A percentile compares a stretch with the other conserved stretches of the same genome.
Conservation (phyloP, 2,329 filamentous ascomycete species). For the Dactylellina leptospora region DNA sequence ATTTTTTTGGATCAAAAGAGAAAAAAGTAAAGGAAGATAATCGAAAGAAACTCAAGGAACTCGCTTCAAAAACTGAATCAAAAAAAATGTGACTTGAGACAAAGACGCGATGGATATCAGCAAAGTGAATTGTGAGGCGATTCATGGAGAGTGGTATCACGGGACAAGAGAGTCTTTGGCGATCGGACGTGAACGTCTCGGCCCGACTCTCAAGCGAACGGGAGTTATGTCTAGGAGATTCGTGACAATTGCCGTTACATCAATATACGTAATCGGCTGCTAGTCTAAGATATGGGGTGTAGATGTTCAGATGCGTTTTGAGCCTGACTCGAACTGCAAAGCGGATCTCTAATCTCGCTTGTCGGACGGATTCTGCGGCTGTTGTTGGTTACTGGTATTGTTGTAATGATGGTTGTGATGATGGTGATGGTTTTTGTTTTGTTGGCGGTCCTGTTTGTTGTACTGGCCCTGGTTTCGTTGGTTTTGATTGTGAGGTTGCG, state of each 20-base stretch:
- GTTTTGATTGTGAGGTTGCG: background rate
- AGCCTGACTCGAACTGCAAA: background rate
- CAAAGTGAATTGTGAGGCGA: conserved; percentile 4
- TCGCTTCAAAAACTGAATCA: conserved; percentile 52
- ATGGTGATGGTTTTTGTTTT: conserved; percentile 50
- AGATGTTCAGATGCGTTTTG: background rate
- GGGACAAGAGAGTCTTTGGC: background rate
- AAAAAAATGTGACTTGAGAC: background rate
- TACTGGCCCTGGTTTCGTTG: conserved; percentile 43
- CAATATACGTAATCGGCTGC: background rate
- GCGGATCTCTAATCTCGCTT: conserved; percentile 50
- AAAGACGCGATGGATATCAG: conserved; percentile 39
- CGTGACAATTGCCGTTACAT: conserved; percentile 24
- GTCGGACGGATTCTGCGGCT: conserved; percentile 29
- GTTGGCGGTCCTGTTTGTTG: conserved; percentile 46
- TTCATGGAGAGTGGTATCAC: conserved; percentile 15
- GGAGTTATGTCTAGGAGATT: conserved; percentile 30
- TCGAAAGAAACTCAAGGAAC: conserved; percentile 19
- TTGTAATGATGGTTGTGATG: conserved; percentile 28
- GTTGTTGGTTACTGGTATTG: conserved; percentile 29
- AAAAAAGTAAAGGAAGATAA: conserved; percentile 22
- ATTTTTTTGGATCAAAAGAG: conserved; percentile 16
- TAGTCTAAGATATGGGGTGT: background rate
- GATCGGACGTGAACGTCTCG: too few relatives aligned
- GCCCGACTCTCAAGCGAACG: conserved; percentile 10